Conservation (phyloP, 2,329 filamentous ascomycete genomes). For the Monilinia aucupariae region DNA sequence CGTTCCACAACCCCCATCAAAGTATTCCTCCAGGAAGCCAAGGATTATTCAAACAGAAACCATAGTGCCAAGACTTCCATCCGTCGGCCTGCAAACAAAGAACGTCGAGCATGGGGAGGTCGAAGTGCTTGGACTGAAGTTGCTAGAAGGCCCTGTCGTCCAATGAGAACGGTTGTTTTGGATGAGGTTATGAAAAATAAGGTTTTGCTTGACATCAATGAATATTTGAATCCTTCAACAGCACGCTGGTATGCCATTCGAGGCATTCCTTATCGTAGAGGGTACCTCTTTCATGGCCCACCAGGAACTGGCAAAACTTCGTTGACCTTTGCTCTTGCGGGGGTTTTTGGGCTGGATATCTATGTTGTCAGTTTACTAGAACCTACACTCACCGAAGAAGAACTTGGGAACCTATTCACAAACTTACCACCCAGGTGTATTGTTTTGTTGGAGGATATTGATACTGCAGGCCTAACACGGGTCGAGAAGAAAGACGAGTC, state of each 20-base stretch:
- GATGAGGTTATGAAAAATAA: conserved; percentile 60
- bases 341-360: conserved; percentile 61
- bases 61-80: conserved; percentile 54
- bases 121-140: conserved; percentile 50
- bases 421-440: conserved; percentile 58
- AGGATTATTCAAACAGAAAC: conserved; percentile 47
- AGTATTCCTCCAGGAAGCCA: conserved; percentile 48
- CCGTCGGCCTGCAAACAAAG: conserved; percentile 47
- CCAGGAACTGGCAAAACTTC: conserved; percentile 70
- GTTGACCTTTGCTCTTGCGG: conserved; percentile 60
- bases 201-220: conserved; percentile 67
- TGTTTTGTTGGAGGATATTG: conserved; percentile 64
- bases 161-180: conserved; percentile 71
- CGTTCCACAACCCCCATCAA: conserved; percentile 49
- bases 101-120: conserved; percentile 42
- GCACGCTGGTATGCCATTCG: conserved; percentile 68
- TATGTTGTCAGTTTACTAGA: conserved; percentile 59
- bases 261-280: conserved; percentile 70
- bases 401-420: conserved; percentile 54
- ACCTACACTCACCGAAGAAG: conserved; percentile 55
- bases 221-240: conserved; percentile 67
- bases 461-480: conserved; percentile 55
- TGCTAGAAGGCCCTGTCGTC: conserved; percentile 59
- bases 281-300: conserved; percentile 72
- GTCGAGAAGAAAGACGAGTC: conserved; percentile 27